Conservation (phyloP, 2,329 filamentous ascomycete species). For the Gnomoniopsis smithogilvyi region DNA sequence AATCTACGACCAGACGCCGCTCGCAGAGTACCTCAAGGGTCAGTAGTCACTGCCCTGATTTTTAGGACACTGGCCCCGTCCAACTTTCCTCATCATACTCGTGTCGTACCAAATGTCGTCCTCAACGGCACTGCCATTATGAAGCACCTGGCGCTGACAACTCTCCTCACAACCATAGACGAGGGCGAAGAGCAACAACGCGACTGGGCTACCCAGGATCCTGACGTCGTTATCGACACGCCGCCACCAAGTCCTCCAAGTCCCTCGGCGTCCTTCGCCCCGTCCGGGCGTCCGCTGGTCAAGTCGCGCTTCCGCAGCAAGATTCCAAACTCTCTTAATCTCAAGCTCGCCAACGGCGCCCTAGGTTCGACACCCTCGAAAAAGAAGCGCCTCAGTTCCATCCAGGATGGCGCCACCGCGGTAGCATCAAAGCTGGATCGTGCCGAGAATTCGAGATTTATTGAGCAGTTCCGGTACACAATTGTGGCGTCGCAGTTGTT, state of each 20-base stretch:
- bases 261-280: conserved; percentile 47
- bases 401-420: conserved; percentile 44
- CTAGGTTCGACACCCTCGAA: conserved; percentile 44
- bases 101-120: neutral
- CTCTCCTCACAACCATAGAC: conserved; percentile 30
- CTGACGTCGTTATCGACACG: conserved; percentile 35
- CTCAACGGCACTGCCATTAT: conserved; percentile 5
- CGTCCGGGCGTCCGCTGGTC: conserved; percentile 52
- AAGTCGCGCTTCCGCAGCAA: conserved; percentile 51
- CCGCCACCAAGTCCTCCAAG: conserved; percentile 42
- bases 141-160: conserved; percentile 19
- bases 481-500: conserved; percentile 89
- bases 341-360: conserved; percentile 37
- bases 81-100: neutral
- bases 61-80: neutral
- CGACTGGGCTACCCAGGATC: conserved; percentile 43
- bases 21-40: conserved; percentile 91
- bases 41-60: conserved; percentile 26
- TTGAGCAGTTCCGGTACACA: conserved; percentile 90
- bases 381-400: conserved; percentile 17
- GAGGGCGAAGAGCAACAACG: conserved; percentile 48
- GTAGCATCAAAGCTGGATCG: conserved; percentile 71
- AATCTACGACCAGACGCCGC: conserved; percentile 80
- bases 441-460: conserved; percentile 77
- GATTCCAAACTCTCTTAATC: conserved; percentile 39